Evolutionary conservation across 2,329 filamentous ascomycete species (phyloP).

Genomic region (Didymella pomorum): DNA sequence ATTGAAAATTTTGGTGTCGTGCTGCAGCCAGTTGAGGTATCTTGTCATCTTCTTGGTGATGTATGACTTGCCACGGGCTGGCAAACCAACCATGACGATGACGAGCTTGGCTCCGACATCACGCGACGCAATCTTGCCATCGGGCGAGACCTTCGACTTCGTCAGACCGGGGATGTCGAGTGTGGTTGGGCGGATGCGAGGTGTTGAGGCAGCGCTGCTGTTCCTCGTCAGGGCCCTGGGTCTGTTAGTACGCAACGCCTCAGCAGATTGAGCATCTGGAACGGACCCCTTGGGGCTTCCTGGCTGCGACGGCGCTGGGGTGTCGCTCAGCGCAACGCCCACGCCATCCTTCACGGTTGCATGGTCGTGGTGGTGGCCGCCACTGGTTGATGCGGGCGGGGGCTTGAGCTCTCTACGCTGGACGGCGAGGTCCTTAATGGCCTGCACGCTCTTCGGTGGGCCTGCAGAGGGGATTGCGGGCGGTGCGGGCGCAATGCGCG

Average conservation of each 20-base stretch:
- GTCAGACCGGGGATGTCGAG: conserved; percentile 97
- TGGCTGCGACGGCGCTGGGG: conserved; percentile 68
- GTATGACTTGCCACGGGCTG: conserved; percentile 95
- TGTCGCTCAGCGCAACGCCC: conserved; percentile 67
- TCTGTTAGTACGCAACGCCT: conserved; percentile 30
- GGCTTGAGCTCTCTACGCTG: conserved; percentile 46
- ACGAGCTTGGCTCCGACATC: conserved; percentile 97
- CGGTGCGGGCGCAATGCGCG: conserved; percentile 33
- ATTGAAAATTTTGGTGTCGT: conserved; percentile 96
- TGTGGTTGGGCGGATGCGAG: conserved; percentile 87
- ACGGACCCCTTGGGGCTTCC: conserved; percentile 69
- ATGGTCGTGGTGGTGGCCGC: conserved; percentile 26
- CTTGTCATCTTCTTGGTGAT: conserved; percentile 97
- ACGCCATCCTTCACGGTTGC: conserved; percentile 52
- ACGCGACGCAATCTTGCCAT: conserved; percentile 89
- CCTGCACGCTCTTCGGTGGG: conserved; percentile 36
- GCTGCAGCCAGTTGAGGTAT: conserved; percentile 96
- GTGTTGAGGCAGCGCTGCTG: conserved; percentile 79
- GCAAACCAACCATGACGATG: conserved; percentile 97
- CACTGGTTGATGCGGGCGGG: conserved; percentile 28
- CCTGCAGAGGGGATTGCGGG: conserved; percentile 24
- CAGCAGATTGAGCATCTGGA: conserved; percentile 18
- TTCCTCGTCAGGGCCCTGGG: conserved; percentile 71
- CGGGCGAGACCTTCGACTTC: conserved; percentile 91
- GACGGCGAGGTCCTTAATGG: conserved; percentile 33